Evolutionary conservation across 306 rosid species (phyloP).

Genomic region (Corylus avellana): DNA sequence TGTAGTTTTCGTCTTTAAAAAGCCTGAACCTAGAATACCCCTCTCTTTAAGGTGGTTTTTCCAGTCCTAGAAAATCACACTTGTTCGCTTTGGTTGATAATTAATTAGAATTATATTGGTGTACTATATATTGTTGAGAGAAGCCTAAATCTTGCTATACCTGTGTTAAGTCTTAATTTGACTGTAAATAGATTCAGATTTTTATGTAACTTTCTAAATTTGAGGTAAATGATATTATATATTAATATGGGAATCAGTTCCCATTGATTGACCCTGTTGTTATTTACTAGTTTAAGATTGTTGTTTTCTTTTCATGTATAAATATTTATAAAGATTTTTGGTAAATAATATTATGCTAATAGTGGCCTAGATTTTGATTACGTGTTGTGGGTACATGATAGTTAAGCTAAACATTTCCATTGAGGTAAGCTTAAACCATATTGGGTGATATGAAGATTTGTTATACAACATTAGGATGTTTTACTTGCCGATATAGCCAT

Average conservation of each 20-base stretch:
- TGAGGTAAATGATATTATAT: background rate
- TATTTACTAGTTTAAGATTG: background rate
- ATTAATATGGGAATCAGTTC: background rate
- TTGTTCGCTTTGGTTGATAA: background rate
- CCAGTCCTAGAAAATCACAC: background rate
- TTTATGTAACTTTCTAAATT: background rate
- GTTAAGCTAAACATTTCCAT: background rate
- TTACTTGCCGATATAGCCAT: background rate
- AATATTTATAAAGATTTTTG: background rate
- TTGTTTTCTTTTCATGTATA: background rate
- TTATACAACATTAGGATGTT: background rate
- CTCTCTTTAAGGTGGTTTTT: background rate
- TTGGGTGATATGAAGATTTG: background rate
- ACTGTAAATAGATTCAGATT: background rate
- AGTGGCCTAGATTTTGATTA: background rate
- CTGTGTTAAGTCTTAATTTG: background rate
- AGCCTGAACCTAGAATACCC: slow-evolving; percentile 1
- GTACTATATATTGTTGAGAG: background rate
- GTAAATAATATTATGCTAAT: background rate
- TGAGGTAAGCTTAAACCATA: slow-evolving; percentile 3
- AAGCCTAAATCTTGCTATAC: background rate
- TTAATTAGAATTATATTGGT: background rate
- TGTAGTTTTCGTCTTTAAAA: slow-evolving; percentile 1
- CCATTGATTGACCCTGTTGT: background rate
- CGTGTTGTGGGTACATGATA: background rate